Conservation (phyloP, 441 rosid genomes). For the Populus hybrid region DNA sequence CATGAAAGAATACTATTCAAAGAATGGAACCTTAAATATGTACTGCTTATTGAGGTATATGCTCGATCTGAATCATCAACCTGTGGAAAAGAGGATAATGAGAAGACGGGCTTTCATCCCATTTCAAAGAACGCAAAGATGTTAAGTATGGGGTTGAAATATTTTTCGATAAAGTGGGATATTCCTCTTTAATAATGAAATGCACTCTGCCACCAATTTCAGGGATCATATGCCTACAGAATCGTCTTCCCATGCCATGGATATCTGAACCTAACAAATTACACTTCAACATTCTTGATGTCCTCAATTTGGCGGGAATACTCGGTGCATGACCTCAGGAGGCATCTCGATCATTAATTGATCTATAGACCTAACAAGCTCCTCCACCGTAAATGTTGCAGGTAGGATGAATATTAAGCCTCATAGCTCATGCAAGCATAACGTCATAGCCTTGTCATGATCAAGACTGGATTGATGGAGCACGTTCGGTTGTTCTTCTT, state of each 20-base stretch:
- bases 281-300: background rate
- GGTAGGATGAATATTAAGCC: background rate
- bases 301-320: background rate
- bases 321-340: background rate
- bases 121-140: constrained; percentile 7
- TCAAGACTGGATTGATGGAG: background rate
- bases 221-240: background rate
- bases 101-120: constrained; percentile 1
- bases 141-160: background rate
- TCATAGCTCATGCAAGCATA: background rate
- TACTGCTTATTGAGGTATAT: constrained; percentile 23
- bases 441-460: background rate
- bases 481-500: background rate
- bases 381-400: background rate
- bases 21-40: background rate
- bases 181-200: background rate
- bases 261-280: background rate
- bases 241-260: background rate
- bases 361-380: no score
- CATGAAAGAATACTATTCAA: background rate
- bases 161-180: background rate
- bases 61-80: constrained; percentile 10
- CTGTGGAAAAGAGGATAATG: constrained; percentile 7
- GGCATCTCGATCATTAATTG: background rate
- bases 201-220: background rate